Conservation (phyloP, 2,329 filamentous ascomycete genomes). For the Epicoccum nigrum region DNA sequence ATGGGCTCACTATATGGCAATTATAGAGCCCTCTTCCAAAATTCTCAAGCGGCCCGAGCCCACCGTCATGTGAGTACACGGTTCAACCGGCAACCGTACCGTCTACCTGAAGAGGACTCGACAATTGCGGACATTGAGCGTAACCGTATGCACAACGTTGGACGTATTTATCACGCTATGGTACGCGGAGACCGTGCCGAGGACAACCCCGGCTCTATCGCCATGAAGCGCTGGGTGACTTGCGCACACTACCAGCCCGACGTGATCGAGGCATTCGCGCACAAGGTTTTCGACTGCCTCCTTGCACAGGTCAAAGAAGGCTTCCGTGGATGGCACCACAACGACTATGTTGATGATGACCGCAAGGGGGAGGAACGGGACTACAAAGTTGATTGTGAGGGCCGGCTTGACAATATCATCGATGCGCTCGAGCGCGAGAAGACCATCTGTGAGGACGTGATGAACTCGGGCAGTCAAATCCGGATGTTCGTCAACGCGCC, state of each 20-base stretch:
- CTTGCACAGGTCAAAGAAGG: constrained; percentile 38
- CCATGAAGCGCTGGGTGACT: constrained; percentile 44
- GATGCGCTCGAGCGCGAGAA: constrained; percentile 42
- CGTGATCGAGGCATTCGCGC: constrained; percentile 42
- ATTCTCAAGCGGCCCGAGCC: constrained; percentile 27
- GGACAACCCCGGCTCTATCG: constrained; percentile 40
- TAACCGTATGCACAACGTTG: constrained; percentile 28
- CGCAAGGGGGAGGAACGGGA: constrained; percentile 45
- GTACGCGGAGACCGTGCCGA: constrained; percentile 34
- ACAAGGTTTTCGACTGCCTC: constrained; percentile 44
- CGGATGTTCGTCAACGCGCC: constrained; percentile 48
- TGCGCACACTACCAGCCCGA: constrained; percentile 36
- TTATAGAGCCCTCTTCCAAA: constrained; percentile 29
- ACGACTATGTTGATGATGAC: constrained; percentile 44
- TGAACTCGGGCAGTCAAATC: constrained; percentile 44
- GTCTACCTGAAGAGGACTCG: constrained; percentile 26
- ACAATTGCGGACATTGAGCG: constrained; percentile 30
- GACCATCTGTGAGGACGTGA: constrained; percentile 47
- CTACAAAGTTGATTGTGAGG: constrained; percentile 37
- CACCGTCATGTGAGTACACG: constrained; percentile 35
- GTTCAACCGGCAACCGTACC: constrained; percentile 36
- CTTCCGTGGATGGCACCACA: constrained; percentile 44
- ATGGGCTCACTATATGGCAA: constrained; percentile 23
- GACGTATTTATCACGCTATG: constrained; percentile 45
- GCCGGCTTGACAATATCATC: constrained; percentile 39